Base-by-base conservation (phyloP, 352 stramenopile genomes). In the Phytophthora ramorum region DNA sequence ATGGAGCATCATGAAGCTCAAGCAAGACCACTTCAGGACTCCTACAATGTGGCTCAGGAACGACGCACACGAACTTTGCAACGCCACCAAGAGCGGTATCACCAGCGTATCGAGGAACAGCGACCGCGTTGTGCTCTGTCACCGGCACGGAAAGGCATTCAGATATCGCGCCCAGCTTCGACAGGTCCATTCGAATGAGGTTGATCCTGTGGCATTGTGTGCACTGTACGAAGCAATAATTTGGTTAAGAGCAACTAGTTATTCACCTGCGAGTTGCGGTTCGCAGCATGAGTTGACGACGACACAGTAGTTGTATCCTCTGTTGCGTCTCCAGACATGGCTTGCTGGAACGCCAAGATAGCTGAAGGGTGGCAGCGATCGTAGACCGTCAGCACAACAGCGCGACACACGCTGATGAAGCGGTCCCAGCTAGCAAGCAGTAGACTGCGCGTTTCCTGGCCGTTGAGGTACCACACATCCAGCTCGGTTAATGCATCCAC, bases 381-480 rank as follows among this genome's bases (percentile, higher is more conserved):
- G 54, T 89, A 91, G 45, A 90, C 69, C 16, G 65, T 80, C 20
- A 85, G 44, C 10, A 87, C 61, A 32, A 90, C 35, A 32, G 72
- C 72, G 26, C 83, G 73, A 53, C 65, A 85, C 56, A 91, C 78
- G 58, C 83, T 92, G 8, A 92, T 67, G 57, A 93, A 92, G 28
- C 78, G 74, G 44, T 91, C 73, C 85, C 85, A 93, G 41, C 83
- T 92, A 57, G 76, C 73, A 49, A 93, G 78, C 32, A 92, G 53
- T 6, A 76, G 53, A 2, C 54, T 56, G 16, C 83, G 81, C 4
- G 83, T 92, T 72, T 90, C 81, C 20, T 79, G 63, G 9, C 71
- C 82, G 40, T 88, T 83, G 2, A 92, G 67, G 54, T 93, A 93
- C 85, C 83, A 93, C 35, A 89, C 83, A 14, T 92, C 81, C 28